Percentiles rank a stretch among this genome's conserved stretches.
phyloP scores from a whole-genome alignment of 805 yeast species.

The Ogataea nonfermentans region DNA sequence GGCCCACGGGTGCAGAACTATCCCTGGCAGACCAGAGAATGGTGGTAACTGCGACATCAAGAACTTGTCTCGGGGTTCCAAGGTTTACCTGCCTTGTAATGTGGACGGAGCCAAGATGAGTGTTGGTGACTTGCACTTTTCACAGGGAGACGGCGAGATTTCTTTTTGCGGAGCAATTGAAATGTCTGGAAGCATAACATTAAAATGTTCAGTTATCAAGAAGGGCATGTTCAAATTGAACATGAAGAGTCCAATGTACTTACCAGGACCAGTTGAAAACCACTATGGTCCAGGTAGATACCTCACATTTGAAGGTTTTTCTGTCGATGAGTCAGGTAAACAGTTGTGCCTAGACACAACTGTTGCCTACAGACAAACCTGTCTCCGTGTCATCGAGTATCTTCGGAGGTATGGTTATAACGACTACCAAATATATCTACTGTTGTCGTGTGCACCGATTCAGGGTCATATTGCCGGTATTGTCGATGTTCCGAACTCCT shows the following conservation, averaged over 20 bases:
- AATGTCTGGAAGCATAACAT: conserved; percentile 48
- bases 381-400: conserved; percentile 48
- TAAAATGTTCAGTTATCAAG: conserved; percentile 41
- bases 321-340: conserved; percentile 47
- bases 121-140: conserved; percentile 50
- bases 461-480: conserved; percentile 53
- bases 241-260: conserved; percentile 45
- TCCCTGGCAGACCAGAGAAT: conserved; percentile 52
- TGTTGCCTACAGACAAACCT: conserved; percentile 50
- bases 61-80: conserved; percentile 48
- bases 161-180: conserved; percentile 56
- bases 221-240: conserved; percentile 40
- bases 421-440: conserved; percentile 48
- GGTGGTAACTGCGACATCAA: conserved; percentile 57
- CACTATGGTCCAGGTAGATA: conserved; percentile 49
- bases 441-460: conserved; percentile 47
- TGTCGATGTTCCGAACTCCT: conserved; percentile 52
- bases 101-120: conserved; percentile 47
- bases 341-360: conserved; percentile 47
- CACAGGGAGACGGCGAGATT: conserved; percentile 55
- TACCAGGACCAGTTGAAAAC: conserved; percentile 49
- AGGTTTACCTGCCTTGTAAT: conserved; percentile 46
- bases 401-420: conserved; percentile 48
- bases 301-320: conserved; percentile 52
- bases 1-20: conserved; percentile 48